A percentile compares a stretch with the other conserved stretches of the same genome.
Conservation (phyloP, 192 early-diverging fungal species). For the Gryganskiella cystojenkinii region DNA sequence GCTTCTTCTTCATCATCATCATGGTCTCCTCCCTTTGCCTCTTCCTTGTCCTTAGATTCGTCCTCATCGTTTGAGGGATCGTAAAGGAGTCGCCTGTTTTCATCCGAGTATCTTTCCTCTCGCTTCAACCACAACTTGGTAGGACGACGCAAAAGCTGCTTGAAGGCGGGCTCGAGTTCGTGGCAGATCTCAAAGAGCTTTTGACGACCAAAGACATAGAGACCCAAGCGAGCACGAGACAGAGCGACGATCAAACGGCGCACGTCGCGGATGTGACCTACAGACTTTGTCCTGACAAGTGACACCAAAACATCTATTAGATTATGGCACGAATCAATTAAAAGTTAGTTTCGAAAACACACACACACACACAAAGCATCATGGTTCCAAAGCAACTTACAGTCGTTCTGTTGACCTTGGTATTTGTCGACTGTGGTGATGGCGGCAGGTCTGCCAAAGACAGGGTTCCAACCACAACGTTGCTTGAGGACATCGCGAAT, state of each 20-base stretch:
- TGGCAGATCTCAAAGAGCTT: slow-evolving; percentile 82
- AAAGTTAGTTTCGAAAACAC: not conserved
- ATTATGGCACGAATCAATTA: not conserved
- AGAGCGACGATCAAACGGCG: slow-evolving; percentile 93
- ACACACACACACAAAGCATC: not conserved
- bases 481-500: slow-evolving; percentile 89
- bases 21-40: slow-evolving; percentile 12
- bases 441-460: slow-evolving; percentile 81
- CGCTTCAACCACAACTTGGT: slow-evolving; percentile 67
- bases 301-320: slow-evolving; percentile 84
- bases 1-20: no score
- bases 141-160: slow-evolving; percentile 69
- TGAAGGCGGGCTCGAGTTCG: slow-evolving; percentile 82
- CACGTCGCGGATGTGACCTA: slow-evolving; percentile 94
- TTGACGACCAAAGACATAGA: slow-evolving; percentile 90
- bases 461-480: slow-evolving; percentile 88
- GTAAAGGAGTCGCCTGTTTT: slow-evolving; percentile 31
- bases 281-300: slow-evolving; percentile 88
- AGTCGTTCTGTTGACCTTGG: slow-evolving; percentile 97
- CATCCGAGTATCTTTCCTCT: slow-evolving; percentile 63
- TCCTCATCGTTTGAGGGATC: slow-evolving; percentile 12
- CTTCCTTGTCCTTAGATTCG: slow-evolving; percentile 21
- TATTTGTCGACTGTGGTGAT: slow-evolving; percentile 97
- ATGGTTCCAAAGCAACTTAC: slow-evolving; percentile 50
- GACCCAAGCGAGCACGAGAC: slow-evolving; percentile 92